Evolutionary conservation across 208 protist species (phyloP).

Genomic region (Acanthamoeba rhysodes): DNA sequence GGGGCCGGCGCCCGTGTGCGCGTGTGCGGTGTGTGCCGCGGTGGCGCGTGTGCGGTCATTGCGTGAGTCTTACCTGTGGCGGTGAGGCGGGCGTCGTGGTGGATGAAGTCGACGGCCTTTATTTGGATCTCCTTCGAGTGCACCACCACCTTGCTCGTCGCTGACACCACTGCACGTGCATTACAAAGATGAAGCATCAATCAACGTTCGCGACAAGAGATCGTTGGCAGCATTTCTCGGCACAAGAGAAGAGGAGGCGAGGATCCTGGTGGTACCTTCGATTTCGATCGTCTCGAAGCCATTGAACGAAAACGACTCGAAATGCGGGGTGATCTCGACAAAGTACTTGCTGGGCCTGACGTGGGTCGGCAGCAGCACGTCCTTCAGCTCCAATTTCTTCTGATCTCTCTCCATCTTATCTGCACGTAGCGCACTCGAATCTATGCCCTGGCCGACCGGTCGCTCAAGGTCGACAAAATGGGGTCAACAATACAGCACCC

Average conservation of each 20-base stretch:
- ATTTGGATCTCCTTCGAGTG: conserved; percentile 49
- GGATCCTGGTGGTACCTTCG: neutral
- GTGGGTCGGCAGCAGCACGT: conserved; percentile 63
- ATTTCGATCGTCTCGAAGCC: conserved; percentile 63
- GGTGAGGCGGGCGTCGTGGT: neutral
- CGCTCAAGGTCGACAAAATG: no score
- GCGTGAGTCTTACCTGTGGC: neutral
- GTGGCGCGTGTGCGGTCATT: no score
- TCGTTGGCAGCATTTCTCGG: neutral
- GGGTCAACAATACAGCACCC: no score
- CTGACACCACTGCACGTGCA: neutral
- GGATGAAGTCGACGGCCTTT: conserved; percentile 18
- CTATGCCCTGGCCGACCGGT: no score
- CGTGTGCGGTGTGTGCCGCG: no score
- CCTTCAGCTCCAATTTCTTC: conserved; percentile 28
- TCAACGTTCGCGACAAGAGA: neutral
- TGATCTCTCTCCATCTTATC: neutral
- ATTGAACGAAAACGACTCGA: conserved; percentile 58
- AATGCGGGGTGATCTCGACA: conserved; percentile 65
- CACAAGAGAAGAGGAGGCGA: neutral
- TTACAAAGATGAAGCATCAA: neutral
- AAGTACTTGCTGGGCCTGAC: conserved; percentile 68
- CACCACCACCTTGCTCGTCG: conserved; percentile 51
- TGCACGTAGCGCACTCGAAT: no score
- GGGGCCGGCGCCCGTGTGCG: neutral